Percentiles rank a stretch among this genome's conserved stretches.
Evolutionary conservation across 768 basidiomycete species (phyloP).

Genomic region (Sutorius australiensis): DNA sequence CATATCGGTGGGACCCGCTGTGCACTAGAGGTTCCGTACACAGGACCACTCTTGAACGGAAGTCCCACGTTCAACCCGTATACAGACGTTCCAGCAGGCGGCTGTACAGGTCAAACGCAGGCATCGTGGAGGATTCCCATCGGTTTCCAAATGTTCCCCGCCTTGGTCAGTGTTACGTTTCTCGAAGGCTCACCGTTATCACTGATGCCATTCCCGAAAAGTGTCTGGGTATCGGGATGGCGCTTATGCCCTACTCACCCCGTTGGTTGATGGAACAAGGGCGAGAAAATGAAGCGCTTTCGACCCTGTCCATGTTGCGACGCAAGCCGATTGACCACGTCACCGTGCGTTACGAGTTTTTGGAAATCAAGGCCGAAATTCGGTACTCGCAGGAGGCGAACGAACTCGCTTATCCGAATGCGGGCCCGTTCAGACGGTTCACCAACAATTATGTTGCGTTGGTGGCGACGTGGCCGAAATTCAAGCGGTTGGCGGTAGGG

Average conservation of each 20-base stretch:
- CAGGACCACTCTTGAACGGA: constrained; percentile 31
- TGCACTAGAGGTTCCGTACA: constrained; percentile 27
- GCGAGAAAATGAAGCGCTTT: constrained; percentile 34
- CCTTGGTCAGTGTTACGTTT: constrained; percentile 28
- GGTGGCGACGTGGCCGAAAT: constrained; percentile 30
- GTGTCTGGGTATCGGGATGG: constrained; percentile 32
- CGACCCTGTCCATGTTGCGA: constrained; percentile 34
- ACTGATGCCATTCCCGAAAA: constrained; percentile 5
- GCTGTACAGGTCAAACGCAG: constrained; percentile 29
- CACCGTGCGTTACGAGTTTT: constrained; percentile 36
- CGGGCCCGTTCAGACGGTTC: constrained; percentile 14
- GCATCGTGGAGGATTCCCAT: constrained; percentile 36
- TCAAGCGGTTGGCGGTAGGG: constrained; percentile 29
- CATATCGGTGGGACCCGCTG: constrained; percentile 34
- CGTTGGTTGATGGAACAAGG: constrained; percentile 41
- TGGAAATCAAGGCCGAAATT: constrained; percentile 39
- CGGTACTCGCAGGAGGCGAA: constrained; percentile 24
- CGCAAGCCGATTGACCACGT: constrained; percentile 30
- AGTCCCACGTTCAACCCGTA: constrained; percentile 28
- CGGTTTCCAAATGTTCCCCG: constrained; percentile 37
- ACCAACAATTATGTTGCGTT: constrained; percentile 24
- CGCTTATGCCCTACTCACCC: constrained; percentile 40
- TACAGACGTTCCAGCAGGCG: constrained; percentile 28
- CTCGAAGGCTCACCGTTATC: neutral
- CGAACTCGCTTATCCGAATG: constrained; percentile 19